Conservation (phyloP, 257 asterid species). For the Prunella vulgaris region DNA sequence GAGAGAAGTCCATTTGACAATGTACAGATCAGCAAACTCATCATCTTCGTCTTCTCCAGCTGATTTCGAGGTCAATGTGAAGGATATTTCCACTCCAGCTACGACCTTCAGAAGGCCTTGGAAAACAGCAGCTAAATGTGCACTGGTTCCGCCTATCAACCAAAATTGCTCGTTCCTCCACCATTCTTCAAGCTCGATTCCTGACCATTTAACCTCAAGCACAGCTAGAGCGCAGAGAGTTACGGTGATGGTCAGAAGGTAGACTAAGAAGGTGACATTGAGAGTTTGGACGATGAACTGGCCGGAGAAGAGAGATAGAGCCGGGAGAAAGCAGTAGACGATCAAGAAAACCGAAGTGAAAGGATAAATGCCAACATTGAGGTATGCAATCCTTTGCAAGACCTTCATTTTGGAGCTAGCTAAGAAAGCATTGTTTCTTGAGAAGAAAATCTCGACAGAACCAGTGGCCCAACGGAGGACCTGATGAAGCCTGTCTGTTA, state of each 20-base stretch:
- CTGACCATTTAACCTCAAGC: conserved; percentile 73
- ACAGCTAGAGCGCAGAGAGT: conserved; percentile 59
- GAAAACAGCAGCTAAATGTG: conserved; percentile 68
- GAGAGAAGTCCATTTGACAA: conserved; percentile 64
- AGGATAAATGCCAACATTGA: conserved; percentile 63
- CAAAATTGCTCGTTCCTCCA: conserved; percentile 77
- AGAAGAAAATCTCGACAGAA: conserved; percentile 72
- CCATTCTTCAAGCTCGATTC: conserved; percentile 67
- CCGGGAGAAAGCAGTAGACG: conserved; percentile 67
- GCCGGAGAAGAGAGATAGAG: conserved; percentile 64
- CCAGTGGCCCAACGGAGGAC: conserved; percentile 85
- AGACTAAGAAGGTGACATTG: conserved; percentile 54
- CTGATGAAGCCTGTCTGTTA: conserved; percentile 70
- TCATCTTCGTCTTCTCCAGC: conserved; percentile 65
- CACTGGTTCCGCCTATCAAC: conserved; percentile 72
- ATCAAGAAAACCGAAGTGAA: conserved; percentile 60
- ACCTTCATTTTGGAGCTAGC: conserved; percentile 60
- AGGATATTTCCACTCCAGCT: conserved; percentile 72
- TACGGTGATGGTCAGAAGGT: conserved; percentile 50
- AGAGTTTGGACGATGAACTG: conserved; percentile 68
- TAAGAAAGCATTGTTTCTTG: conserved; percentile 58
- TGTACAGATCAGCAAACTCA: conserved; percentile 56
- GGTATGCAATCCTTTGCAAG: conserved; percentile 61
- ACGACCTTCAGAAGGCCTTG: conserved; percentile 59
- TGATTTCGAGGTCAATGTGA: conserved; percentile 65